Evolutionary conservation across 2,329 filamentous ascomycete species (phyloP), one percentile per base, ranked within the genome.

Genomic region (Ascocoryne sarcoides): DNA sequence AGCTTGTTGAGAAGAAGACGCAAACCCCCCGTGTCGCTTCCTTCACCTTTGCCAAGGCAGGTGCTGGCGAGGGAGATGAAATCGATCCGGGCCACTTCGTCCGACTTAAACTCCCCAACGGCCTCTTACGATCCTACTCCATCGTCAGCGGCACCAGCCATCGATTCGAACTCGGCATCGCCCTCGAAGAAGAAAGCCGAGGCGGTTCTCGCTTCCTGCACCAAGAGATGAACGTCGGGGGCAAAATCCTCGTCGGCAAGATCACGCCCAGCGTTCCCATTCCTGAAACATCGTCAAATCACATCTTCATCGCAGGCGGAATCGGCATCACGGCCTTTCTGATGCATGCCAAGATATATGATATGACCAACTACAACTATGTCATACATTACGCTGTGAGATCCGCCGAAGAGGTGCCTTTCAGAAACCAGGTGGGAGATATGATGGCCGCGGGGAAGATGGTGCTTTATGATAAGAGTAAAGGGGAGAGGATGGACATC

Each of bases 271-370:
- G 67, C 31, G 65, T 78, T 17, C 65, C 66, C 2, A 57, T 68
- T 2, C 63, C 62, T 0, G 53, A 43, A 2, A 60, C 66, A 1
- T 73, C 73, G 5, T 75, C 72, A 47, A 65, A 72, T 36, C 77
- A 82, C 47, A 64, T 82, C 29, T 75, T 82, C 50, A 70, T 84
- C 20, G 75, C 69, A 0, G 79, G 74, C 8, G 79, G 79, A 0
- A 75, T 83, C 20, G 79, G 79, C 0, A 71, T 83, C 45, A 83
- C 79, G 2, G 79, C 79, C 0, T 82, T 82, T 47, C 52, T 83
- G 7, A 51, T 63, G 1, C 61, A 76, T 17, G 53, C 75, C 3
- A 59, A 69, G 36, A 38, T 20, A 1, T 66, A 67, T 44, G 54
- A 60, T 12, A 21, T 50, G 4, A 69, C 71, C 43, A 65, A 76